These are phyloP conservation scores for Thelonectria olida DNA, from an alignment of 2,329 filamentous ascomycete species.

Conservation along the genomic window DNA sequence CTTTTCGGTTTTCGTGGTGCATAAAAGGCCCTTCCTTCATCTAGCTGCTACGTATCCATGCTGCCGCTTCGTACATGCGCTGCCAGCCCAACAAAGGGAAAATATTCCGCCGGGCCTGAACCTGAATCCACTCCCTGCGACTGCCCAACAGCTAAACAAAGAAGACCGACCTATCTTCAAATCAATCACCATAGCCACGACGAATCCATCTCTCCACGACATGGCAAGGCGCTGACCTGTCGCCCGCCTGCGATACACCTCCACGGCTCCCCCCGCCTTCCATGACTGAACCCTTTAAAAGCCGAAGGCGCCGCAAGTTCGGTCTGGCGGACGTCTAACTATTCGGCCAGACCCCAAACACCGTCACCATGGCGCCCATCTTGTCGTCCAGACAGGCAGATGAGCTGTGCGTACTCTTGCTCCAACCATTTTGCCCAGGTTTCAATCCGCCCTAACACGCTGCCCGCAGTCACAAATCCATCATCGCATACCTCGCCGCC, in stretches of 20 bases:
- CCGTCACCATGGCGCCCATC: conserved; percentile 71
- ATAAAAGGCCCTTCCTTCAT: neutral
- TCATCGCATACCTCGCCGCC: conserved; percentile 86
- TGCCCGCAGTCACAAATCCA: conserved; percentile 81
- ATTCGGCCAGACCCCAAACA: conserved; percentile 13
- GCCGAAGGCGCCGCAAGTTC: conserved; percentile 16
- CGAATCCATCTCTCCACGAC: neutral
- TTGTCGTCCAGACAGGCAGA: conserved; percentile 84
- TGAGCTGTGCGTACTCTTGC: conserved; percentile 74
- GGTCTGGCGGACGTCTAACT: conserved; percentile 17
- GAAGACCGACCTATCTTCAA: neutral
- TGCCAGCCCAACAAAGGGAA: conserved; percentile 14
- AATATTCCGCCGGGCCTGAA: conserved; percentile 21
- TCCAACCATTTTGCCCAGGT: conserved; percentile 17
- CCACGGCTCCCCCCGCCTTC: neutral
- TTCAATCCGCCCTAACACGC: conserved; percentile 27
- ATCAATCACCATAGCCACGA: conserved; percentile 1
- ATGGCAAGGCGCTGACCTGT: conserved; percentile 7
- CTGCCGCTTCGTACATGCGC: no score
- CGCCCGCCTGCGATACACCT: neutral
- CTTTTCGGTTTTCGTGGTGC: neutral
- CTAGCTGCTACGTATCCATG: no score
- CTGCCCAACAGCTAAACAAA: conserved; percentile 8
- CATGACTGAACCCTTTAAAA: conserved; percentile 1
- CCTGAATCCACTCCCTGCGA: conserved; percentile 21